phyloP scores from a whole-genome alignment of 805 yeast species.

The Candida oleophila region DNA sequence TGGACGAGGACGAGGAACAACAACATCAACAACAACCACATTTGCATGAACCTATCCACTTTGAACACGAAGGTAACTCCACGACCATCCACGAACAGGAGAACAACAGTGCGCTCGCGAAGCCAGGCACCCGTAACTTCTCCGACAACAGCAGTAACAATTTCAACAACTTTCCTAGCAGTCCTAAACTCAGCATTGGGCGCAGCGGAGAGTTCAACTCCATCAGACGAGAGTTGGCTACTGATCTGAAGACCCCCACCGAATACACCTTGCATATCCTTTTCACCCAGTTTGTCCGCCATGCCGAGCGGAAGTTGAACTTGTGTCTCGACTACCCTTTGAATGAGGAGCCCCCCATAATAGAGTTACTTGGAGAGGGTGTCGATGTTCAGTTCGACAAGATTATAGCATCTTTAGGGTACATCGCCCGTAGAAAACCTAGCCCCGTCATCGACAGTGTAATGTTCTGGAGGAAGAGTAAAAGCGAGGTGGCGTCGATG shows the following conservation, averaged over 20 bases:
- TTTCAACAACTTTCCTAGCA: neutral
- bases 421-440: conserved; percentile 85
- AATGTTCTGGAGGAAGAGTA: conserved; percentile 96
- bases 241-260: conserved; percentile 69
- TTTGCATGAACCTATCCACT: neutral
- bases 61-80: neutral
- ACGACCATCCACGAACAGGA: neutral
- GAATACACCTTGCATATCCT: conserved; percentile 93
- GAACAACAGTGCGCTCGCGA: neutral
- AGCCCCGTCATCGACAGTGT: conserved; percentile 96
- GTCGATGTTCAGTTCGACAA: conserved; percentile 84
- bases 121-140: neutral
- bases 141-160: neutral
- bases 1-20: neutral
- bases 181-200: neutral
- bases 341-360: conserved; percentile 74
- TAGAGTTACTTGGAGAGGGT: conserved; percentile 79
- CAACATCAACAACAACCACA: too few relatives aligned
- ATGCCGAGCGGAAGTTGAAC: conserved; percentile 84
- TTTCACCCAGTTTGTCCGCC: conserved; percentile 92
- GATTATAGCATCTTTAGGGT: conserved; percentile 82
- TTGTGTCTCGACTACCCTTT: conserved; percentile 65
- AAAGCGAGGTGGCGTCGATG: conserved; percentile 73
- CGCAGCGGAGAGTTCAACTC: conserved; percentile 6
- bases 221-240: conserved; percentile 37